Base-by-base conservation (phyloP, 1,284 basidiomycete genomes). In the Pterulicium gracile region DNA sequence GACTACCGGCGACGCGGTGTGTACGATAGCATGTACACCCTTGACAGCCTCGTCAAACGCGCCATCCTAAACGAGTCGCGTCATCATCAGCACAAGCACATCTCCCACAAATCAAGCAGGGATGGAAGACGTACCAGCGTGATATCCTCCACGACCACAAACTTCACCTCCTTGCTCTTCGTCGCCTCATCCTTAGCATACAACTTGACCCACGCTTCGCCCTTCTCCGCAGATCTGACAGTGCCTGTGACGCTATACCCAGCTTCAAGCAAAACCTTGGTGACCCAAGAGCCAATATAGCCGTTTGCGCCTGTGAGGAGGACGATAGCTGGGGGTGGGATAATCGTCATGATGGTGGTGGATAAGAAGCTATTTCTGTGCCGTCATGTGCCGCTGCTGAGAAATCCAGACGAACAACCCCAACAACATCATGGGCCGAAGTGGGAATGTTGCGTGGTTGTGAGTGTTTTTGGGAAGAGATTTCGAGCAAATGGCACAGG, bases 121-220 rank as follows among this genome's bases (percentile, higher is more conserved):
- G 17, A 21, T 19, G 17, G 4, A n/a, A 24, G 5, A 48, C 62
- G 43, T 42, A 74, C 70, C 63, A 70, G 61, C 12, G 68, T 71
- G 54, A 81, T 75, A 56, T 81, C 78, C 39, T 70, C 64, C 1
- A 78, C 76, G 32, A 77, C 63, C 24, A 69, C 69, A 55, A 70
- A 58, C 51, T 73, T 69, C 52, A 77, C 68, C 52, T 67, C 66
- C 48, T 69, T 67, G 12, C 65, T 69, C 50, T 64, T 62, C 43
- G 56, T 58, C 43, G 66, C n/a, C n/a, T 7, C 27, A 10, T 63
- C 66, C 41, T 69, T 66, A 1, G 7, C 61, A 63, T 78, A 81
- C 21, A 71, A 54, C 36, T 72, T 56, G 45, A 59, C 56, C 39
- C 77, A 59, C 54, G 80, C 69, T 3, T 67, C 61, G 12, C 68